Base-by-base conservation (phyloP, 225 moss, liverwort and hornwort genomes). In the Physcomitrium patens region DNA sequence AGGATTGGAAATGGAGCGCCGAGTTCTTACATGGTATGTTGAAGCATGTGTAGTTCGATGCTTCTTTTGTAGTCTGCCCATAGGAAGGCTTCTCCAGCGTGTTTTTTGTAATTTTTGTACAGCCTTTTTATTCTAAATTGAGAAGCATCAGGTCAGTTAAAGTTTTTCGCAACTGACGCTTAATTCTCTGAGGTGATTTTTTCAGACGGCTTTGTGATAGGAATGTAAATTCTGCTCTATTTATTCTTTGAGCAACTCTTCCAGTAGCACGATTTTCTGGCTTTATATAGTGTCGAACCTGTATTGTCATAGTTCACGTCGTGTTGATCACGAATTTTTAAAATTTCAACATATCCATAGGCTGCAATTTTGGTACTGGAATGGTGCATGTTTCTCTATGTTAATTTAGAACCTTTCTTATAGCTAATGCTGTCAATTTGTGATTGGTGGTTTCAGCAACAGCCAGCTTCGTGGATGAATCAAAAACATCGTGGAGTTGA, bases 391-490 rank as follows among this genome's bases (percentile, higher is more conserved):
- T 47, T 31, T 14, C 55, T 18, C 10, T 58, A 57, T 67, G 66
- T 57, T 46, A 7, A 19, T 58, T 9, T 37, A 57, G 75, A 48
- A 67, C 31, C 15, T 47, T 48, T 57, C 65, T 72, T 43, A 79
- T 51, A 57, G 65, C 17, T 46, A 47, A 53, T 63, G 55, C 28
- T 6, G 16, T 60, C 19, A 63, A 23, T 80, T 13, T 69, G 59
- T 78, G 53, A 64, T 76, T 79, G 83, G 53, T 76, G 52, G 24
- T 80, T 79, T 65, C 83, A 90, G 94, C 85, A 78, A 77, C 96
- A 85, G 79, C 94, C 96, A 50, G 80, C 89, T 71, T 81, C 94
- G 10, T 97, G 96, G 94, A 72, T 94, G 94, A 92, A 87, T 54
- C 84, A 80, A 51, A 91, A 94, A 65, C 85, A 81, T 46, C 84